phyloP scores from a whole-genome alignment of 2,329 filamentous ascomycete species.

The Penicillium sp. region DNA sequence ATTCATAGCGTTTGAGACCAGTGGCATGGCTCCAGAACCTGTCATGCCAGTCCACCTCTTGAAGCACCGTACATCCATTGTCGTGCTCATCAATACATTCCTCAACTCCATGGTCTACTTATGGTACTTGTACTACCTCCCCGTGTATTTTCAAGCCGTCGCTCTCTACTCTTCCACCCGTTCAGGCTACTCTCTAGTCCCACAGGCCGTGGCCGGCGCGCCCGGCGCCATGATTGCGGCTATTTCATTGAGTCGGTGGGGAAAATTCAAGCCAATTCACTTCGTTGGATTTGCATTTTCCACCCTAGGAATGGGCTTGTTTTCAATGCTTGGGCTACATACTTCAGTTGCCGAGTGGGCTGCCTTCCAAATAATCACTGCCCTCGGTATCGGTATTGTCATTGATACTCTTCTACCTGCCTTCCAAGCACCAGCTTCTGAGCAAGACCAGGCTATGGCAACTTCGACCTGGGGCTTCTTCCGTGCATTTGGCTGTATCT shows the following conservation, averaged over 20 bases:
- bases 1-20: constrained; percentile 20
- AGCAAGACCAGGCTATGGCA: constrained; percentile 23
- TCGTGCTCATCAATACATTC: constrained; percentile 33
- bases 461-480: constrained; percentile 28
- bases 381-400: constrained; percentile 24
- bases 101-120: constrained; percentile 33
- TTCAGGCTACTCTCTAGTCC: constrained; percentile 28
- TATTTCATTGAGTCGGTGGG: constrained; percentile 28
- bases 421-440: constrained; percentile 25
- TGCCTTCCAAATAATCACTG: constrained; percentile 27
- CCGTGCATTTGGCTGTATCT: constrained; percentile 28
- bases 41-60: constrained; percentile 45
- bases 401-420: constrained; percentile 25
- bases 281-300: constrained; percentile 25
- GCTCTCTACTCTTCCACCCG: constrained; percentile 26
- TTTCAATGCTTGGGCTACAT: constrained; percentile 21
- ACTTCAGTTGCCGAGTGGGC: constrained; percentile 26
- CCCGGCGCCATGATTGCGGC: constrained; percentile 28
- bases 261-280: constrained; percentile 30
- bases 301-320: constrained; percentile 23
- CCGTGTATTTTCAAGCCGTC: constrained; percentile 46
- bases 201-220: constrained; percentile 22
- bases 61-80: constrained; percentile 35
- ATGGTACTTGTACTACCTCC: constrained; percentile 40
- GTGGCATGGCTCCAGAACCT: constrained; percentile 19